Conservation (phyloP, 768 basidiomycete genomes). For the Albatrellus ellisii region DNA sequence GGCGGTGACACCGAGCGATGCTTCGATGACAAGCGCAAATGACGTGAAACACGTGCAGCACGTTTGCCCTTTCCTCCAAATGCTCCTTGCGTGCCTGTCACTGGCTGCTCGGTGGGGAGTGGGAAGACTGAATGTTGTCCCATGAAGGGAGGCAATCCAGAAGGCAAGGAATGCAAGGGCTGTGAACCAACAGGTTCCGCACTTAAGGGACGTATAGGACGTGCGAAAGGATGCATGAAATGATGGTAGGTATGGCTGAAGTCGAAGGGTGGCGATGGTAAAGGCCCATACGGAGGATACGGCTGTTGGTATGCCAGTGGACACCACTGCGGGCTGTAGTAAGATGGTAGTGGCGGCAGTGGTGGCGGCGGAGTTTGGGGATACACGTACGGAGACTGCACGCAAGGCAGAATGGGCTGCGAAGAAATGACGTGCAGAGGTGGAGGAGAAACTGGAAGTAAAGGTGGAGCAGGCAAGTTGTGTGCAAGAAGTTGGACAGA, state of each 20-base stretch:
- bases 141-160: constrained; percentile 25
- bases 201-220: constrained; percentile 36
- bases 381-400: constrained; percentile 23
- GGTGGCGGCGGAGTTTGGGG: constrained; percentile 13
- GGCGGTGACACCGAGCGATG: constrained; percentile 50
- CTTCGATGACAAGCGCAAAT: constrained; percentile 42
- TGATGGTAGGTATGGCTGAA: constrained; percentile 23
- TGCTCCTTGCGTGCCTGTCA: constrained; percentile 19
- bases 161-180: constrained; percentile 19
- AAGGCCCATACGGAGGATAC: constrained; percentile 17
- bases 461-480: constrained; percentile 15
- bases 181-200: constrained; percentile 28
- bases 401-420: constrained; percentile 14
- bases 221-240: constrained; percentile 15
- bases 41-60: constrained; percentile 43
- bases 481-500: too few relatives aligned
- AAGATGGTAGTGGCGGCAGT: constrained; percentile 1
- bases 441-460: constrained; percentile 9
- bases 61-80: constrained; percentile 51
- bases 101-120: constrained; percentile 5
- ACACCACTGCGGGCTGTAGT: constrained; percentile 25
- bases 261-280: constrained; percentile 3
- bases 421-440: constrained; percentile 11
- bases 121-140: constrained; percentile 21
- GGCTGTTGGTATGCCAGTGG: constrained; percentile 18